Evolutionary conservation across 345 rosid genomes (phyloP), one percentile per base, ranked within the genome.

Genomic region (Pistacia integerrima): DNA sequence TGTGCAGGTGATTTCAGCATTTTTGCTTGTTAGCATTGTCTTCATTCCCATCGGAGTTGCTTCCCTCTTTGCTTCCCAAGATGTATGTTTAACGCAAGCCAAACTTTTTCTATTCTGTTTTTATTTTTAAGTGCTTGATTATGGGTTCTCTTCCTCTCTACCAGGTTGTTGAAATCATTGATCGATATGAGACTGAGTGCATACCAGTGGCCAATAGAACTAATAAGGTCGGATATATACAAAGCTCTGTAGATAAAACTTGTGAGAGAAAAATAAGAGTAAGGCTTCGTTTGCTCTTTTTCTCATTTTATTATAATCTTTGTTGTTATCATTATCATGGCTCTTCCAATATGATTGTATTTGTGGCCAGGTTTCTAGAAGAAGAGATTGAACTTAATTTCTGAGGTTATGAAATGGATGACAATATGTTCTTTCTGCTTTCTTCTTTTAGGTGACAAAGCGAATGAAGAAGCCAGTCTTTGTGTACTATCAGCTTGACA

Each of bases 401-500:
- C n/a, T 52, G 48, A 63, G 63, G 14, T 41, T 59, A 57, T 28
- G 69, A 48, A 30, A 55, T 59, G 77, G 64, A 51, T 77, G 17
- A 51, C 59, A 11, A 28, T 46, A 57, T 33, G 2, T 76, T 59
- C 25, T 55, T 22, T 54, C 66, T 52, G 76, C 72, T 80, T 62
- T 62, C 20, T 74, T 78, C 30, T 76, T 36, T 73, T 80, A 96
- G 98, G 94, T 97, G 75, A 51, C 83, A 4, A 94, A 92, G 89
- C 88, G 1, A 22, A 97, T 97, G 99, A 91, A 90, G 87, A 77
- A 80, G 61, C 98, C 99, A 73, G 77, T 97, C 74, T 92, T 89
- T 84, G 92, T 94, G 36, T 96, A 96, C 83, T 96, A 96, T 89
- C 98, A 96, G 85, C 97, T 97, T 60, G 98, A 97, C 77, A 94